phyloP scores from a whole-genome alignment of 139 green algal genomes.

The Marvania coccoides region DNA sequence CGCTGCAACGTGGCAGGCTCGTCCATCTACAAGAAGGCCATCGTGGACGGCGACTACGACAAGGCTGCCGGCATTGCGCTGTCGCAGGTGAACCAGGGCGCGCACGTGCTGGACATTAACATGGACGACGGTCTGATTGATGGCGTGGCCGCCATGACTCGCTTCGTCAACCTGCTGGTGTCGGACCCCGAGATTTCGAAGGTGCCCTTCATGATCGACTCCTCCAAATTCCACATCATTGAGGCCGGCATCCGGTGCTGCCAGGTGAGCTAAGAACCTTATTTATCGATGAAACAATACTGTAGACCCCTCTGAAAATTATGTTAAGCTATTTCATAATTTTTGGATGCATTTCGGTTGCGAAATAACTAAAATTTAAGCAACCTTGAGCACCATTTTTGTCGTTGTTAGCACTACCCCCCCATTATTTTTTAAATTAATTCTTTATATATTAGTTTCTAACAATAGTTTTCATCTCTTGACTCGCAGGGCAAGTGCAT shows the following conservation, averaged over 20 bases:
- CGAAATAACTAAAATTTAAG: too few relatives aligned
- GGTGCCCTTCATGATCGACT: slow-evolving; percentile 99
- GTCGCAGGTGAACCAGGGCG: slow-evolving; percentile 59
- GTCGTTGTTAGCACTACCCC: too few relatives aligned
- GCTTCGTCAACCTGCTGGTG: slow-evolving; percentile 95
- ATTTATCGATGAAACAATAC: too few relatives aligned
- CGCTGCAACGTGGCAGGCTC: slow-evolving; percentile 96
- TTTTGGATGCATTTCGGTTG: too few relatives aligned
- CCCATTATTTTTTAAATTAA: background rate
- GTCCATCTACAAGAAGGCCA: slow-evolving; percentile 95
- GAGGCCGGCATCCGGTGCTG: slow-evolving; percentile 95
- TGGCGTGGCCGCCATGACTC: slow-evolving; percentile 88
- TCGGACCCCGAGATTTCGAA: slow-evolving; percentile 88
- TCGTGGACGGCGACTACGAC: slow-evolving; percentile 91
- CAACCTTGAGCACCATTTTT: too few relatives aligned
- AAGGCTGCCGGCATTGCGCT: slow-evolving; percentile 61
- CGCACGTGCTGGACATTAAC: slow-evolving; percentile 97
- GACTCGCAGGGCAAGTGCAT: slow-evolving; percentile 88
- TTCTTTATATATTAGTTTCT: background rate
- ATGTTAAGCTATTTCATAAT: too few relatives aligned
- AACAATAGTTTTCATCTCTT: background rate
- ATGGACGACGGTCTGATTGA: slow-evolving; percentile 98
- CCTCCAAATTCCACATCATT: slow-evolving; percentile 94
- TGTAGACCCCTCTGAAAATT: too few relatives aligned
- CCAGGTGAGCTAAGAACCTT: slow-evolving; percentile 32